These are phyloP conservation scores for Sonneratia caseolaris DNA, from an alignment of 345 rosid genomes.

Conservation along the genomic window DNA sequence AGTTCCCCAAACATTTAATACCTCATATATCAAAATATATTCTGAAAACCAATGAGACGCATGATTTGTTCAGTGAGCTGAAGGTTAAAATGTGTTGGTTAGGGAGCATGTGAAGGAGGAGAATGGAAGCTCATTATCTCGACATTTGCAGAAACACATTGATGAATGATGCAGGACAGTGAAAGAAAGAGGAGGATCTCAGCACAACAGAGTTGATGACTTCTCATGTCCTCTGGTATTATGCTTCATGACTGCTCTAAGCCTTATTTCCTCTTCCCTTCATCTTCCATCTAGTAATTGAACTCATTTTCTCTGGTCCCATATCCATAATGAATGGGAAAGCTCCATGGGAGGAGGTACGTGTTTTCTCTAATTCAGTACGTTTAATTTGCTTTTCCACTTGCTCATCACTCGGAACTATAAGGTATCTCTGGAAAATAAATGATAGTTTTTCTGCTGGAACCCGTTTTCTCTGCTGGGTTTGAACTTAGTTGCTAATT, in stretches of 20 bases:
- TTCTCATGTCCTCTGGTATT: neutral
- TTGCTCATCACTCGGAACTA: neutral
- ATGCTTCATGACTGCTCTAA: neutral
- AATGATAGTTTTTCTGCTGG: neutral
- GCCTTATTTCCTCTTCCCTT: neutral
- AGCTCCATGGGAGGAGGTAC: conserved; percentile 87
- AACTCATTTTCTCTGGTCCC: too few relatives aligned
- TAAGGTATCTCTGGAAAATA: neutral
- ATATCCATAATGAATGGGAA: conserved; percentile 32
- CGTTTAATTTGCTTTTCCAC: neutral
- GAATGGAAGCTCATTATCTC: too few relatives aligned
- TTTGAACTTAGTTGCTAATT: neutral
- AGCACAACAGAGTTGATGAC: neutral
- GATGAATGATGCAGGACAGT: neutral
- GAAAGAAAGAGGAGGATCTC: neutral
- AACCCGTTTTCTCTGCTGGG: neutral
- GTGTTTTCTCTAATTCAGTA: neutral
- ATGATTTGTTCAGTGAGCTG: too few relatives aligned
- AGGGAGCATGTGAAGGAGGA: too few relatives aligned
- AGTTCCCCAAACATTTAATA: neutral
- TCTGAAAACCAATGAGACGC: neutral
- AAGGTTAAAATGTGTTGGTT: too few relatives aligned
- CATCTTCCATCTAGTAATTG: too few relatives aligned
- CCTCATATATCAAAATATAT: neutral
- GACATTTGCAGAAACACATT: too few relatives aligned